Conservation (phyloP, 148 eudicot genomes). For the Persicaria maculosa region DNA sequence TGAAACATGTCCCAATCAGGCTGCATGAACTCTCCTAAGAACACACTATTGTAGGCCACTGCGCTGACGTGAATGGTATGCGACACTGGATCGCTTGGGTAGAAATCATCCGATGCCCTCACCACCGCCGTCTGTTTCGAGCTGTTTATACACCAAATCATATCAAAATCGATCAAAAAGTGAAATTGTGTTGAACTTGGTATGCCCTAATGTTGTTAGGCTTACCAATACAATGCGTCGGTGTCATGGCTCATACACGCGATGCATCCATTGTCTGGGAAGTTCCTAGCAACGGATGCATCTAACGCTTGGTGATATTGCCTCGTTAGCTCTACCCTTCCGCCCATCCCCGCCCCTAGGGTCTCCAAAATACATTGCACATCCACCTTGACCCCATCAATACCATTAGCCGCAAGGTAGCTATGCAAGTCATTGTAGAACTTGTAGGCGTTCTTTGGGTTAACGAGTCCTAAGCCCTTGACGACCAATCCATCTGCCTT, state of each 20-base stretch:
- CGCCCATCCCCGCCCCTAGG: slow-evolving; percentile 66
- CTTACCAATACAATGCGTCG: slow-evolving; percentile 67
- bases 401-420: slow-evolving; percentile 61
- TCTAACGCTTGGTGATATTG: slow-evolving; percentile 83
- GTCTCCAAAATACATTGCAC: slow-evolving; percentile 81
- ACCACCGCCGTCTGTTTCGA: slow-evolving; percentile 76
- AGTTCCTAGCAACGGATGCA: slow-evolving; percentile 63
- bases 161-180: neutral
- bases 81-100: slow-evolving; percentile 69
- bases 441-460: slow-evolving; percentile 62
- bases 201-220: no score
- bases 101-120: slow-evolving; percentile 94
- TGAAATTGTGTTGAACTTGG: neutral
- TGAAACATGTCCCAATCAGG: slow-evolving; percentile 99
- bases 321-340: slow-evolving; percentile 65
- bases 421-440: slow-evolving; percentile 66
- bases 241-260: slow-evolving; percentile 91
- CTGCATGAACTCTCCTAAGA: slow-evolving; percentile 86
- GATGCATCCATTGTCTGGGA: slow-evolving; percentile 81
- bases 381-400: slow-evolving; percentile 92
- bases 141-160: slow-evolving; percentile 24
- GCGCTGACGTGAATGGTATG: slow-evolving; percentile 88
- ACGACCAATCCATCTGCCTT: slow-evolving; percentile 47
- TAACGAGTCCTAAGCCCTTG: slow-evolving; percentile 65
- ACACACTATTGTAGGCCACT: slow-evolving; percentile 81